Base-by-base conservation (phyloP, 2,329 filamentous ascomycete genomes). In the Calonectria ilicicola region DNA sequence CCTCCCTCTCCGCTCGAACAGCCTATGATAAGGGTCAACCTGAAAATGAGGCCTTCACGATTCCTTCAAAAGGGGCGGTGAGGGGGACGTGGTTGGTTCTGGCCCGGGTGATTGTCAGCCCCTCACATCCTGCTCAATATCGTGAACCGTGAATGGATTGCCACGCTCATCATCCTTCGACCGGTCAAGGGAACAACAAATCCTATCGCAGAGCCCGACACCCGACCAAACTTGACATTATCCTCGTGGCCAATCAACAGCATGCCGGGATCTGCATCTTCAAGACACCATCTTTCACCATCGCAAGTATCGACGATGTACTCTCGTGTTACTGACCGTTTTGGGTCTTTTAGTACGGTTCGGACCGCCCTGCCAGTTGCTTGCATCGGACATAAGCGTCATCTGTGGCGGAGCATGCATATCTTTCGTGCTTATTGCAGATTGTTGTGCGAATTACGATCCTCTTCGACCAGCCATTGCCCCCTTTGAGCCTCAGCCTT, bases 351-450 rank as follows among this genome's bases (percentile, higher is more conserved):
- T 67, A 32, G 63, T 21, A 26, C 69, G 64, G 69, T 42, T 62
- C 69, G 56, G 63, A 44, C 69, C 64, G 69, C 17, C 51, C 23
- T 12, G 19, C 8, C 38, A 47, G 44, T 44, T 67, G 35, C 64
- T 71, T 71, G 53, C 56, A 47, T 46, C 64, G 46, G 56, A 58
- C 23, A 67, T 27, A n/a, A 32, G 56, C 46, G 42, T 44, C 69
- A 67, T 40, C 49, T 15, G 49, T 65, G 47, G 64, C 69, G 29
- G 29, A 38, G 65, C 56, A 71, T 71, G 69, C 65, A 67, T 47
- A 32, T n/a, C 17, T 67, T 71, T 64, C 53, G 66, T 56, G 53
- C 46, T 64, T 58, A 42, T 63, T 49, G 65, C 69, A 67, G 21
- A 26, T n/a, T 7, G 19, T 51, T 8, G 42, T 67, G 47, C 64